phyloP scores from a whole-genome alignment of 1,284 basidiomycete genomes.

The Ganoderma multipileum region DNA sequence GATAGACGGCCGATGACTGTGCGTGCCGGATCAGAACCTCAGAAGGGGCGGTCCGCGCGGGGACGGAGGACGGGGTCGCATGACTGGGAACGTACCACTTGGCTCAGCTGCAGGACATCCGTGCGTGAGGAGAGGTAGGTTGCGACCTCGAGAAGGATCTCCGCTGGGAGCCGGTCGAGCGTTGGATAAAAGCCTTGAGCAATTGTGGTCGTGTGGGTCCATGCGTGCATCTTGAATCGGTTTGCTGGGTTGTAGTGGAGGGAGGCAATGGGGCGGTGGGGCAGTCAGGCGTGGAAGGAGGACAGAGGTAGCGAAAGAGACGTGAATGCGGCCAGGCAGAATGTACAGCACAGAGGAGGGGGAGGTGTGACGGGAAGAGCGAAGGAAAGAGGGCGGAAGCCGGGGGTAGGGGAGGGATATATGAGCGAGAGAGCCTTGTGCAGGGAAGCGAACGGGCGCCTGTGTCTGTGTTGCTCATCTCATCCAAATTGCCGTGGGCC shows the following conservation, averaged over 20 bases:
- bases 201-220: background rate
- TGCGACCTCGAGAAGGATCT: constrained; percentile 71
- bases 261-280: background rate
- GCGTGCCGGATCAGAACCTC: background rate
- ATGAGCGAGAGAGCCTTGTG: background rate
- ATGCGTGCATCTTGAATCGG: background rate
- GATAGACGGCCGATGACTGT: constrained; percentile 54
- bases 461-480: background rate
- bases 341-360: background rate
- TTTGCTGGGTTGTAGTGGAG: background rate
- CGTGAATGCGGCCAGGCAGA: background rate
- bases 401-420: background rate
- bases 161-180: constrained; percentile 51
- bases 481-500: background rate
- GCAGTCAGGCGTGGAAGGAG: background rate
- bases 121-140: constrained; percentile 53
- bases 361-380: background rate
- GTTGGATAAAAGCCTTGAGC: background rate
- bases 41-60: background rate
- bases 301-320: background rate
- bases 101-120: constrained; percentile 63
- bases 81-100: constrained; percentile 53
- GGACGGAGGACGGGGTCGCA: constrained; percentile 14
- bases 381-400: constrained; percentile 4
- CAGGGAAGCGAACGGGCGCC: constrained; percentile 4